Base-by-base conservation (phyloP, 495 filamentous ascomycete species). In the Antarctomyces pellizariae region DNA sequence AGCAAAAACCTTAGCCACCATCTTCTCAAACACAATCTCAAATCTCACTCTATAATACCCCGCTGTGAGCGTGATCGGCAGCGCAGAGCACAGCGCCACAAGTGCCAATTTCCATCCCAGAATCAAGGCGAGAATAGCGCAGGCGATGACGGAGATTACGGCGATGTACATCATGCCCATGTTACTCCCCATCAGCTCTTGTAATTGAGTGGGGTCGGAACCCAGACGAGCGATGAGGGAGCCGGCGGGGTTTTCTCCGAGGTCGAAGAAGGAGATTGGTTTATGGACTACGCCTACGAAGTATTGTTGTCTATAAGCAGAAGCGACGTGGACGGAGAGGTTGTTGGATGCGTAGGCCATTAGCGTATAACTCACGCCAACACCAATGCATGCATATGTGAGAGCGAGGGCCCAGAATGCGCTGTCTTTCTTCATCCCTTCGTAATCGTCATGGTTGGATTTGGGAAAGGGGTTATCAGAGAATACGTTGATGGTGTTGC, bases 341-440 rank as follows among this genome's bases (percentile, higher is more conserved):
- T 43, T 48, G 2, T 54, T 64, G 2, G 63, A 52, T 7, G 56
- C 46, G 36, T 42, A 67, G 7, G 62, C 64, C 5, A 74, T 35
- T 0, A 49, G 35, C 26, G 54, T 55, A 32, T 70, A 73, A 30
- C 52, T 55, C 9, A 57, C 28, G 0, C 45, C 54, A 2, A 61
- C 51, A 21, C 49, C 56, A 3, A 59, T 38, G 11, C 62, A 64
- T 0, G 73, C 49, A 7, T 59, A 43, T 25, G 72, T 62, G 38
- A 74, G 73, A 60, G 71, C 71, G 16, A 73, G 36, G 9, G 65
- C 57, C 66, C 66, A 75, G 31, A 73, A 71, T 26, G 55, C 57
- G 13, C 52, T 57, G 1, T 47, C 32, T 2, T 32, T 34, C 14
- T 41, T 31, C 10, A 67, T 44, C 25, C 44, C 37, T 1, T 49